Evolutionary conservation across 1,284 basidiomycete species (phyloP), one percentile per base, ranked within the genome.

Genomic region (Singerocomus rubriflavus): DNA sequence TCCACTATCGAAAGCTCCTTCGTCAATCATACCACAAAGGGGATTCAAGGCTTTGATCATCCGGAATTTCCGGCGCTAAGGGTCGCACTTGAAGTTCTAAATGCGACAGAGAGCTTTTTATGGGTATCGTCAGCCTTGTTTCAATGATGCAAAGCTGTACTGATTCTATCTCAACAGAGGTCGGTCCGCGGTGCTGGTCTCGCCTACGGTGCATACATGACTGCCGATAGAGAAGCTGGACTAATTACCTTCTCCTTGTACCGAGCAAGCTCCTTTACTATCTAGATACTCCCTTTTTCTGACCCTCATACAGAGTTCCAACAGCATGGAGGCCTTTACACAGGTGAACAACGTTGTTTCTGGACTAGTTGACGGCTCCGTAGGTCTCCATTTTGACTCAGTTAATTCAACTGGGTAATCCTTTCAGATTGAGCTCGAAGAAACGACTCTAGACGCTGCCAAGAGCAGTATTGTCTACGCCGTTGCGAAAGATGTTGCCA

Each of bases 1-100:
- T 87, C 94, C 0, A 93, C 93, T 5, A 97, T 98, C 57, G 97
- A 99, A 72, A 95, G 92, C 61, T 89, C 91, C 9, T 99, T 88
- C 69, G 88, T 85, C 13, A 82, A 79, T 26, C 90, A 96, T 65
- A 86, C 84, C 12, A 80, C 91, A 0, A 91, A 87, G 63, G 86
- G 88, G 35, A 83, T 93, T 40, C 73, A 77, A 63, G 91, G 92
- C 14, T 93, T 88, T 66, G 69, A 82, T 54, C 87, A 98, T 66
- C 82, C 88, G 1, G 93, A 98, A 57, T 87, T 87, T 52, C 88
- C 96, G 1, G 88, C 89, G 13, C 72, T 98, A 31, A 81, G 85
- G 31, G 81, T 99, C n/a, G 87, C 94, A 1, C 72, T 88, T 7
- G 88, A 94, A 55, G 84, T 95, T 5, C 74, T 99, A 43, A 98